These are phyloP conservation scores for Tricholoma matsutake DNA, from an alignment of 768 basidiomycete species.

Conservation along the genomic window DNA sequence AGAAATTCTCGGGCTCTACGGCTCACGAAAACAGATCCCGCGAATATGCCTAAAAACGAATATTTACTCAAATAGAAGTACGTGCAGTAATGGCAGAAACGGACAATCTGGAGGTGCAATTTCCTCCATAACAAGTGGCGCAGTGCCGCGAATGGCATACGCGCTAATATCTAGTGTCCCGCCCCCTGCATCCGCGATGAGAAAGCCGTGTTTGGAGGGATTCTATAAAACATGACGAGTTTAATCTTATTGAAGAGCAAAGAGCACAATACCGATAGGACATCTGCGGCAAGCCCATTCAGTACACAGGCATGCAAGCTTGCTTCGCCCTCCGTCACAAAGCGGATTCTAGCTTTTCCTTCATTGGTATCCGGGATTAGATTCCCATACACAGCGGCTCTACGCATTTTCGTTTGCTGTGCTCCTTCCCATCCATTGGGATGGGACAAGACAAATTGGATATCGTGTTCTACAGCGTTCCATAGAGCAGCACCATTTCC, in stretches of 20 bases:
- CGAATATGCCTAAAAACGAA: constrained; percentile 60
- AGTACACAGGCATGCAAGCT: constrained; percentile 79
- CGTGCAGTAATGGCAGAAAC: constrained; percentile 17
- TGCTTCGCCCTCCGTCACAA: constrained; percentile 83
- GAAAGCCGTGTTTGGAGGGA: constrained; percentile 71
- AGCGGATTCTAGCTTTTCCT: constrained; percentile 69
- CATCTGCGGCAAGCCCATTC: constrained; percentile 74
- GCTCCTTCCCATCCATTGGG: constrained; percentile 84
- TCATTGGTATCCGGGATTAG: constrained; percentile 73
- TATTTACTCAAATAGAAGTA: background rate
- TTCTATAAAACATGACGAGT: constrained; percentile 38
- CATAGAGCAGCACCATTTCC: constrained; percentile 70
- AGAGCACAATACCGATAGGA: constrained; percentile 52
- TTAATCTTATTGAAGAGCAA: background rate
- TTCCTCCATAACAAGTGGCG: constrained; percentile 76
- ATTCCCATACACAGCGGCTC: constrained; percentile 68
- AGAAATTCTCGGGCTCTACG: constrained; percentile 70
- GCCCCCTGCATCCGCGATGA: constrained; percentile 79
- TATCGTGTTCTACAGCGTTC: constrained; percentile 65
- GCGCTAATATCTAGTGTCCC: constrained; percentile 81
- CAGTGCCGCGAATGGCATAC: constrained; percentile 67
- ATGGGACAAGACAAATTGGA: constrained; percentile 75
- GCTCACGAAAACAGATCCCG: constrained; percentile 81
- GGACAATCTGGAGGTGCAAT: constrained; percentile 80
- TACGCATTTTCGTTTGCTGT: constrained; percentile 75